Percentiles rank a stretch among this genome's conserved stretches.
Conservation (phyloP, 2,329 filamentous ascomycete species). For the Zymoseptoria tritici region DNA sequence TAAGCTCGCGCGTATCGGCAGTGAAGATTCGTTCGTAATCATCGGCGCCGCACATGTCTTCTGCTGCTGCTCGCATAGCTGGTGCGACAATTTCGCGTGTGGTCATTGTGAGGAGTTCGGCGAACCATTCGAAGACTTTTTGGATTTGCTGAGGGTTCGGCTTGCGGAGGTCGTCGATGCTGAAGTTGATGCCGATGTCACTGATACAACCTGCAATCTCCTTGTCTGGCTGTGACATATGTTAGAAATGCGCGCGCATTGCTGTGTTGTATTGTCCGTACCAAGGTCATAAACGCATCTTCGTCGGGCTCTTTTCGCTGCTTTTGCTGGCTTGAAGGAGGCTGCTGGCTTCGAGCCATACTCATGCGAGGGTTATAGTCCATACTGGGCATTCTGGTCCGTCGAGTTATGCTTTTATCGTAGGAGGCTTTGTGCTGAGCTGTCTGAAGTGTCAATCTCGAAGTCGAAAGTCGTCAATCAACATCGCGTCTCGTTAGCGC, state of each 20-base stretch:
- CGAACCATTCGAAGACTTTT: conserved; percentile 97
- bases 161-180: conserved; percentile 78
- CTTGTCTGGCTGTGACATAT: conserved; percentile 47
- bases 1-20: conserved; percentile 80
- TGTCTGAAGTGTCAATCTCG: background rate
- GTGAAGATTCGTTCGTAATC: conserved; percentile 72
- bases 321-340: conserved; percentile 31
- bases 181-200: conserved; percentile 89
- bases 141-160: conserved; percentile 92
- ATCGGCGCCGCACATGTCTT: conserved; percentile 70
- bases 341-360: conserved; percentile 38
- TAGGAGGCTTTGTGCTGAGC: background rate
- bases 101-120: conserved; percentile 85
- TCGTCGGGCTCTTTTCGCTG: conserved; percentile 35
- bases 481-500: background rate
- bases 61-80: conserved; percentile 84
- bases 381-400: conserved; percentile 31
- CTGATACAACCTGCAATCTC: conserved; percentile 97
- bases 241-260: conserved; percentile 5
- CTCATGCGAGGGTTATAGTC: conserved; percentile 46
- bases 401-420: conserved; percentile 8
- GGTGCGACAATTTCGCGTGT: conserved; percentile 91
- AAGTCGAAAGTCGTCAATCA: background rate
- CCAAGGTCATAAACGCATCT: conserved; percentile 46
- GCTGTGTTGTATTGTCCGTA: conserved; percentile 21